A percentile compares a stretch with the other conserved stretches of the same genome.
Conservation (phyloP, 1,284 basidiomycete genomes). For the Irpex rosettiformis region DNA sequence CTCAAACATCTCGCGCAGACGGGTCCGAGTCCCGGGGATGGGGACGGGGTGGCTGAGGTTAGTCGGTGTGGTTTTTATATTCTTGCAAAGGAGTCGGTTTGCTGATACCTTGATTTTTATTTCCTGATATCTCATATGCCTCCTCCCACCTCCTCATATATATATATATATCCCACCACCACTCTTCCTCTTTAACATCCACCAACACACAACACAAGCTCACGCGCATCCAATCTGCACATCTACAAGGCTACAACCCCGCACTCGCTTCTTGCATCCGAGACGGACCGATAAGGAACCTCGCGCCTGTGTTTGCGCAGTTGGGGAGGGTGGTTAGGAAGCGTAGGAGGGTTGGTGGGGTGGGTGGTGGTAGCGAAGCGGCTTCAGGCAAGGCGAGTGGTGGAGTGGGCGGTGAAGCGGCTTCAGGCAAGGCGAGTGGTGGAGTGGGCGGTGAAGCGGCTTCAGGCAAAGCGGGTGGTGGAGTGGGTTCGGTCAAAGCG, state of each 20-base stretch:
- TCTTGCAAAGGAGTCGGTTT: constrained; percentile 36
- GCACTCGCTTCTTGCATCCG: constrained; percentile 72
- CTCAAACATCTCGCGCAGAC: constrained; percentile 42
- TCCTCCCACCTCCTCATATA: not conserved
- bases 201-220: constrained; percentile 38
- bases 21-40: no score
- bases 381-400: no score
- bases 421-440: no score
- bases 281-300: constrained; percentile 66
- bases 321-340: constrained; percentile 34
- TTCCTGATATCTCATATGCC: not conserved
- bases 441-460: no score
- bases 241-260: constrained; percentile 66
- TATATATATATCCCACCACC: not conserved
- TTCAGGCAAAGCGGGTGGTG: no score
- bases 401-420: no score
- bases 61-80: no score
- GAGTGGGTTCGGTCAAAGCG: no score
- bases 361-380: not conserved
- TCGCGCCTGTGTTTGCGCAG: constrained; percentile 32
- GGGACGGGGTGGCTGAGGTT: no score
- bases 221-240: constrained; percentile 68
- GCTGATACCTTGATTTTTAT: not conserved
- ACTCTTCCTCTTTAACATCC: not conserved
- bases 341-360: not conserved